Conservation (phyloP, 2,329 filamentous ascomycete genomes). For the Alternaria rosae region DNA sequence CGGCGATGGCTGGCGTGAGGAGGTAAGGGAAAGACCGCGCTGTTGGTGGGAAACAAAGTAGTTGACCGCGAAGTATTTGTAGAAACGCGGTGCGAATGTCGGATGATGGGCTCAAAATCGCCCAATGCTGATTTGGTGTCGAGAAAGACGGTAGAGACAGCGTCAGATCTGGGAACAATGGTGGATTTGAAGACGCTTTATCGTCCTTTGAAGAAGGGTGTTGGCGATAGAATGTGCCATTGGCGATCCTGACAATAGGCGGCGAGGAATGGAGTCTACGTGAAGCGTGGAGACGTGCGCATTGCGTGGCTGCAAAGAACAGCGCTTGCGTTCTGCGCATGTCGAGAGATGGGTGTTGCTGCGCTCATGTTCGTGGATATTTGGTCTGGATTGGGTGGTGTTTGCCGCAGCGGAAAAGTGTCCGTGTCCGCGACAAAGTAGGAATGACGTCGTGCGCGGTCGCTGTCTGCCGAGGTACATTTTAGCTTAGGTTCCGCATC, state of each 20-base stretch:
- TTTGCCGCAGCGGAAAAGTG: slow-evolving; percentile 30
- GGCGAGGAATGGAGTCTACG: slow-evolving; percentile 28
- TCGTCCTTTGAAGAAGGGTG: slow-evolving; percentile 63
- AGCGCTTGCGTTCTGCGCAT: slow-evolving; percentile 44
- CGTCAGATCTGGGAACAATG: slow-evolving; percentile 74
- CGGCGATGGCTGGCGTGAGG: slow-evolving; percentile 65
- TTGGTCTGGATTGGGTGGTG: slow-evolving; percentile 13
- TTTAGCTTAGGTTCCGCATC: slow-evolving; percentile 13
- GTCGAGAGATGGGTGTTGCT: slow-evolving; percentile 20
- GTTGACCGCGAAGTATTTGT: slow-evolving; percentile 76
- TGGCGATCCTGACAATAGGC: slow-evolving; percentile 49
- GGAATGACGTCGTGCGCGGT: slow-evolving; percentile 31
- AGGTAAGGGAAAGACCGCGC: slow-evolving; percentile 83
- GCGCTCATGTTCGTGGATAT: slow-evolving; percentile 8
- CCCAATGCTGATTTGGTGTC: slow-evolving; percentile 71
- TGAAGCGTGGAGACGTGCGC: slow-evolving; percentile 23
- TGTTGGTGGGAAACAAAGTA: slow-evolving; percentile 76
- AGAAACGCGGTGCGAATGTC: slow-evolving; percentile 84
- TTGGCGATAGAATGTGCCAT: slow-evolving; percentile 83
- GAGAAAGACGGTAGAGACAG: slow-evolving; percentile 72
- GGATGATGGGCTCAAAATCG: slow-evolving; percentile 80
- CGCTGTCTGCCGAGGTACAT: slow-evolving; percentile 33
- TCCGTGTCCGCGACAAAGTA: slow-evolving; percentile 28
- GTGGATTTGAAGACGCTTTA: slow-evolving; percentile 65
- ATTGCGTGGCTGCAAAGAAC: slow-evolving; percentile 40